Evolutionary conservation across 140 eudicot species (phyloP).

Genomic region (Oenanthe javanica): DNA sequence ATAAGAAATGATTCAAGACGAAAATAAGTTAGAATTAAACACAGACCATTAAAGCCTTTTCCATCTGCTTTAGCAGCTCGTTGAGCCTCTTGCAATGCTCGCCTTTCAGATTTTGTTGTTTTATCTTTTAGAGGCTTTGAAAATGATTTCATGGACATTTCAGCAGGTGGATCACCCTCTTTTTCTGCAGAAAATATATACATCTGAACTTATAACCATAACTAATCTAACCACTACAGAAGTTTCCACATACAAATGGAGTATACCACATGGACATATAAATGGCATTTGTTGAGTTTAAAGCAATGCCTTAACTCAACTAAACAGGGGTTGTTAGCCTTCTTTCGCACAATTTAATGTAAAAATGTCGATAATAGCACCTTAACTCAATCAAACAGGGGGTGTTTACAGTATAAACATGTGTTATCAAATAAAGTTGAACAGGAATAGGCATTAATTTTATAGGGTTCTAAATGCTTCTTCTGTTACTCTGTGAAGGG

Average conservation of each 20-base stretch:
- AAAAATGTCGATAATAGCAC: too few relatives aligned
- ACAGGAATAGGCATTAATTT: too few relatives aligned
- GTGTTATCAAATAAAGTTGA: too few relatives aligned
- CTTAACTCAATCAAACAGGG: not conserved
- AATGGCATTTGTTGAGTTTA: not conserved
- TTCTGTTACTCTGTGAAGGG: too few relatives aligned
- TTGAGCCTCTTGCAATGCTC: slow-evolving; percentile 88
- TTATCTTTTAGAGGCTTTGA: slow-evolving; percentile 58
- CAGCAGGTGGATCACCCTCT: slow-evolving; percentile 25
- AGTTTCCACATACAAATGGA: not conserved
- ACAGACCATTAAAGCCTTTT: slow-evolving; percentile 36
- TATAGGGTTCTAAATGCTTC: too few relatives aligned
- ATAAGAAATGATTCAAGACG: not conserved
- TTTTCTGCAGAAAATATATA: slow-evolving; percentile 32
- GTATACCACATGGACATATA: not conserved
- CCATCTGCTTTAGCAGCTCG: slow-evolving; percentile 83
- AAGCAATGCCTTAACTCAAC: not conserved
- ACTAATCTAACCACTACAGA: not conserved
- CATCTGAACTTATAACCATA: not conserved
- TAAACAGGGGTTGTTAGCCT: not conserved
- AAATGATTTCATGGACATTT: slow-evolving; percentile 23
- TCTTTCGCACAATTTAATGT: too few relatives aligned
- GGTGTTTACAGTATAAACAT: too few relatives aligned
- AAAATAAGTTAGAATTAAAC: not conserved
- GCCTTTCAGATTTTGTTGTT: slow-evolving; percentile 80